Evolutionary conservation across 2,329 filamentous ascomycete species (phyloP).

Genomic region (Leptographium procerum): DNA sequence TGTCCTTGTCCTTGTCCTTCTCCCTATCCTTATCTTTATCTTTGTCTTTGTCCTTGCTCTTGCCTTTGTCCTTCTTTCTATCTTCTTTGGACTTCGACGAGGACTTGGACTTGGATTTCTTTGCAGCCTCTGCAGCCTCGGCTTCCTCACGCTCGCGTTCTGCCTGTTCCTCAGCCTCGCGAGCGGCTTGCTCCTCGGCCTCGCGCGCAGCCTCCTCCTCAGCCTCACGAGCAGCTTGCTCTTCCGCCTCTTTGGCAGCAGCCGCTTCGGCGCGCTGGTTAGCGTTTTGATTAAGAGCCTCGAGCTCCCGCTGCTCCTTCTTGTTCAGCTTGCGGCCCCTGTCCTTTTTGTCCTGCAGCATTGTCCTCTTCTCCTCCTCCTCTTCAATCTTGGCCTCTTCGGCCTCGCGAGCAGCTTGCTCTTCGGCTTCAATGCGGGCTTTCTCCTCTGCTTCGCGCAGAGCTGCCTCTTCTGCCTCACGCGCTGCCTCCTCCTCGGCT

Average conservation of each 20-base stretch:
- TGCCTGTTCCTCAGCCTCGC: conserved; percentile 19
- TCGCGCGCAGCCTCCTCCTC: conserved; percentile 19
- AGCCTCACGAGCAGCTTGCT: conserved; percentile 21
- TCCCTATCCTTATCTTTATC: conserved; percentile 17
- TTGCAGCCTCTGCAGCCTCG: conserved; percentile 13
- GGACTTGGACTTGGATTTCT: conserved; percentile 31
- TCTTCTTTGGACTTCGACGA: conserved; percentile 18
- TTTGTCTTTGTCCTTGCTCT: conserved; percentile 14
- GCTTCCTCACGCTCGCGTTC: conserved; percentile 20
- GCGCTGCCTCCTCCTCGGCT: conserved; percentile 23
- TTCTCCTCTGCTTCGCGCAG: conserved; percentile 13
- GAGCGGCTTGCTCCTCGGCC: conserved; percentile 19
- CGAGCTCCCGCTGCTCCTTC: conserved; percentile 20
- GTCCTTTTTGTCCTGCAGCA: conserved; percentile 19
- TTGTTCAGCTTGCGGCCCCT: conserved; percentile 18
- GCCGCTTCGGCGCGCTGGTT: conserved; percentile 19
- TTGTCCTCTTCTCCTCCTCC: conserved; percentile 23
- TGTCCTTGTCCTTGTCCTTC: conserved; percentile 12
- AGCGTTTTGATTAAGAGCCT: conserved; percentile 23
- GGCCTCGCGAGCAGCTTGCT: conserved; percentile 18
- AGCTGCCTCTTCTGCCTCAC: conserved; percentile 26
- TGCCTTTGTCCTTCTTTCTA: conserved; percentile 3
- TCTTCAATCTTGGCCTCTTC: conserved; percentile 26
- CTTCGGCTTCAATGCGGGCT: conserved; percentile 12
- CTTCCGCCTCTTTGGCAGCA: conserved; percentile 17